Conservation (phyloP, 208 protist genomes). For the Acanthamoeba lenticulata region DNA sequence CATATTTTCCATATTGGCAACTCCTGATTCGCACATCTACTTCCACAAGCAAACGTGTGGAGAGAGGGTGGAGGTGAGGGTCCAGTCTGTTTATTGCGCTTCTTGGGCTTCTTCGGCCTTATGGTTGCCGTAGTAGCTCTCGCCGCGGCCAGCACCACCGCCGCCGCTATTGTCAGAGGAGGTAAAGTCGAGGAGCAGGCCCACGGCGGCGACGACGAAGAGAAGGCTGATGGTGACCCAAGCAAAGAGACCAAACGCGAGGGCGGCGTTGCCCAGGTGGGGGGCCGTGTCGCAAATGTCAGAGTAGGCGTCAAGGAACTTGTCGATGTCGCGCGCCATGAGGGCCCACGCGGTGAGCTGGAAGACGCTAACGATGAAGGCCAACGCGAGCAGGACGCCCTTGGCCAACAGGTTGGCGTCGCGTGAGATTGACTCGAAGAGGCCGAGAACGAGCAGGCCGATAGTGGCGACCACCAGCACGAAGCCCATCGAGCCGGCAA, state of each 20-base stretch:
- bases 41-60: too few relatives aligned
- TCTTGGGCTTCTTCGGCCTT: too few relatives aligned
- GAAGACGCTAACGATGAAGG: neutral
- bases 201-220: neutral
- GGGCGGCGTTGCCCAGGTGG: neutral
- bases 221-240: neutral
- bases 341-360: neutral
- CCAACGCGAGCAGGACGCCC: neutral
- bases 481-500: neutral
- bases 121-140: neutral
- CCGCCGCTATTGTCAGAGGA: neutral
- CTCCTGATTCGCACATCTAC: too few relatives aligned
- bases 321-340: neutral
- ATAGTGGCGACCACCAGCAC: neutral
- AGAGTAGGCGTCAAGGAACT: neutral
- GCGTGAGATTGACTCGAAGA: neutral
- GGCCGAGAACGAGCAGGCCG: neutral
- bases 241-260: neutral
- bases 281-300: neutral
- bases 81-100: too few relatives aligned
- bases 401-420: neutral
- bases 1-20: too few relatives aligned
- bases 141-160: neutral
- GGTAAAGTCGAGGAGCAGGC: neutral
- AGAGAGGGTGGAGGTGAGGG: too few relatives aligned